These are phyloP conservation scores for Taiozyma sp. DNA, from an alignment of 1,139 yeast species.

Conservation along the genomic window DNA sequence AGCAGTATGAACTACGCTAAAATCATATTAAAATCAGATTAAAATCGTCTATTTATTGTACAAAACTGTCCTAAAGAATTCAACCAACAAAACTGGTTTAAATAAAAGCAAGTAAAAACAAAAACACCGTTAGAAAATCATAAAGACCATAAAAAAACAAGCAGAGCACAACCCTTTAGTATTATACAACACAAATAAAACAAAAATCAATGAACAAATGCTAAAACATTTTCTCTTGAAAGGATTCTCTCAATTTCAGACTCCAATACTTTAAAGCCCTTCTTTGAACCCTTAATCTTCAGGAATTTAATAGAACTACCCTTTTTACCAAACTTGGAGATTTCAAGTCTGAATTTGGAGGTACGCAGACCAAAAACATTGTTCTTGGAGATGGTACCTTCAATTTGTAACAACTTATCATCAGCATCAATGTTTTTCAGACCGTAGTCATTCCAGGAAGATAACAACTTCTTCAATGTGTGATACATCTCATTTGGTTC, in stretches of 20 bases:
- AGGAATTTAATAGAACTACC: conserved; percentile 49
- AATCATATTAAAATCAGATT: not conserved
- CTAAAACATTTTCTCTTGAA: conserved; percentile 34
- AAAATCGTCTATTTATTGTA: not conserved
- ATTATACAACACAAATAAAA: not conserved
- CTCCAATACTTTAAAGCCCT: conserved; percentile 52
- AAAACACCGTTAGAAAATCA: not conserved
- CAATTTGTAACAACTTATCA: conserved; percentile 39
- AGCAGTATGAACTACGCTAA: not conserved
- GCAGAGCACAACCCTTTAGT: not conserved
- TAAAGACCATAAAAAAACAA: not conserved
- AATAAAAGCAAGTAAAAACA: not conserved
- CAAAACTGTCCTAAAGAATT: not conserved
- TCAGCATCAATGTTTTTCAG: conserved; percentile 49
- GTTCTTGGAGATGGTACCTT: conserved; percentile 55
- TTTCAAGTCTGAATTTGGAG: conserved; percentile 55
- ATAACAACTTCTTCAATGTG: conserved; percentile 56
- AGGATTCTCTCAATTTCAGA: conserved; percentile 43
- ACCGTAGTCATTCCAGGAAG: conserved; percentile 69
- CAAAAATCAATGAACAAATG: conserved; percentile 13
- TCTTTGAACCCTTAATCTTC: conserved; percentile 63
- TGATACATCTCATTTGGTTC: conserved; percentile 47
- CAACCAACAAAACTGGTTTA: not conserved
- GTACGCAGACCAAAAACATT: conserved; percentile 60
- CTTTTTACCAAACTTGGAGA: conserved; percentile 31